Evolutionary conservation across 2,329 filamentous ascomycete species (phyloP).

Genomic region (Beauveria sp.): DNA sequence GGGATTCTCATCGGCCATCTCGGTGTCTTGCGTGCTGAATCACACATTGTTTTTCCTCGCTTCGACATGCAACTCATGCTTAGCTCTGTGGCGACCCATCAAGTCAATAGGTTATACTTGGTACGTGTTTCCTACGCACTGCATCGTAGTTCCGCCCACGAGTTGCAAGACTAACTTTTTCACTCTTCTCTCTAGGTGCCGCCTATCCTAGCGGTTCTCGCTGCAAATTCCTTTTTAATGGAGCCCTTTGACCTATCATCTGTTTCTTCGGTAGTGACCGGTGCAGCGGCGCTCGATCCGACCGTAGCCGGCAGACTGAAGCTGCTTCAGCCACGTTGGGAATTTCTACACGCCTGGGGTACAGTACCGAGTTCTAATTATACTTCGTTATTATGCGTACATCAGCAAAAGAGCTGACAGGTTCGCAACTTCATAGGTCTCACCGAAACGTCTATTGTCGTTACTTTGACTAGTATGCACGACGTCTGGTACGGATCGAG

Average conservation of each 20-base stretch:
- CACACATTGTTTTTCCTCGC: slow-evolving; percentile 1
- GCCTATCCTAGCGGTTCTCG: not conserved
- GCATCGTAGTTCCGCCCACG: not conserved
- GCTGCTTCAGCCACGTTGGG: not conserved
- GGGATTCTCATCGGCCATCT: not conserved
- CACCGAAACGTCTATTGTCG: slow-evolving; percentile 1
- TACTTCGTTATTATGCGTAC: not conserved
- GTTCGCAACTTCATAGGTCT: not conserved
- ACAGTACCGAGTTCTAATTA: not conserved
- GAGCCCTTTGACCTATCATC: slow-evolving; percentile 5
- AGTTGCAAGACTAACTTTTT: not conserved
- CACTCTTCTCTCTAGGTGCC: not conserved
- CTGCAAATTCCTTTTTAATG: not conserved
- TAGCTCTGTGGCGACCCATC: not conserved
- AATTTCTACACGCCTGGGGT: slow-evolving; percentile 6
- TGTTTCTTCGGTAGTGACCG: not conserved
- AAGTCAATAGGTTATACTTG: slow-evolving; percentile 5
- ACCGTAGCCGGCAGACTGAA: not conserved
- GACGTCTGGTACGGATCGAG: slow-evolving; percentile 4
- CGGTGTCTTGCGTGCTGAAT: not conserved
- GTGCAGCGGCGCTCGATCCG: slow-evolving; percentile 1
- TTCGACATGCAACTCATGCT: slow-evolving; percentile 4
- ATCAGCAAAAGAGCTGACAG: not conserved
- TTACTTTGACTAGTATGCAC: not conserved
- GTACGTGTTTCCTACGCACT: not conserved